Evolutionary conservation across 2,329 filamentous ascomycete species (phyloP), one percentile per base, ranked within the genome.

Genomic region (Cordyceps fumosorosea): DNA sequence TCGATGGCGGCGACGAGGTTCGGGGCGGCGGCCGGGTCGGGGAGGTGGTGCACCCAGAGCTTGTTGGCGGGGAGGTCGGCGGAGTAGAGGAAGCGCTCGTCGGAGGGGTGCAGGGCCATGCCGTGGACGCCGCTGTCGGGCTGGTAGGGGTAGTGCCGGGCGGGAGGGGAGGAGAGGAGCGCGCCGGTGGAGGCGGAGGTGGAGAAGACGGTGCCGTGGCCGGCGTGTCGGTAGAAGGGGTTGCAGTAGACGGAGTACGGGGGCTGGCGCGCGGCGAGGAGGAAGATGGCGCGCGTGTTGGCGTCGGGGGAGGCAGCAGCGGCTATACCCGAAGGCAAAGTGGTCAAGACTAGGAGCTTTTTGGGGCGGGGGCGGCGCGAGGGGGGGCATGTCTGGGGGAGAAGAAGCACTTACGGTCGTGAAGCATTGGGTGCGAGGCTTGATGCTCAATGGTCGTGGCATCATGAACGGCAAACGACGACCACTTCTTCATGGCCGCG

Each of bases 401-500:
- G 5, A 29, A 52, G 34, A 64, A 61, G 8, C 2, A 67, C 63
- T 47, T 81, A 91, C 89, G 84, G 71, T 96, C 84, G 67, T 90
- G 88, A 51, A 84, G 86, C 74, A 96, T 88, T 2, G 89, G 82
- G 74, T 91, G 86, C 16, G 91, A 91, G 51, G 81, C 81, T 73
- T 89, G 83, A 67, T 95, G 91, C 53, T 85, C 77, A 66, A 96
- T 95, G 56, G 91, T 85, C 2, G 85, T 87, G 3, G 91, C 89
- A 67, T 84, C 88, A 69, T 87, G 84, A 69, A 96, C 89, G 52
- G 86, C 80, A 74, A 90, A 93, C 73, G 89, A 92, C 56, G 88
- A 88, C 90, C 91, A 96, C 74, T 92, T 93, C 81, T 96, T 96
- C 90, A 95, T 95, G 64, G 90, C 90, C 3, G 91, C 88, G 69